phyloP scores from a whole-genome alignment of 106 monocot genomes.

The Allium cepa region DNA sequence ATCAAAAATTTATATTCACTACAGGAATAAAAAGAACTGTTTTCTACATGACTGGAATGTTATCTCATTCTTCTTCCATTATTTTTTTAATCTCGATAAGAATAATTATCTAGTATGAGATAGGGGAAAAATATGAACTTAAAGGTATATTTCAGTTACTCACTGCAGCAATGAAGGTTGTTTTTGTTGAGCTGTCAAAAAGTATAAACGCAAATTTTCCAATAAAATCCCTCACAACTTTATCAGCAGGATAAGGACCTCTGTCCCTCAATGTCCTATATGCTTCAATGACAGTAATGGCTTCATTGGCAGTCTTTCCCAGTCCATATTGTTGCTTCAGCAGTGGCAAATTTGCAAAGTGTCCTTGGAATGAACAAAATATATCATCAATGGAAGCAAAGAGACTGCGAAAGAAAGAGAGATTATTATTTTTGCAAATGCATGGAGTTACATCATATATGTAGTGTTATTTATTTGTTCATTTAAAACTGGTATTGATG shows the following conservation, averaged over 20 bases:
- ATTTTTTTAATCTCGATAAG: no score
- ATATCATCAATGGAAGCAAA: conserved; percentile 70
- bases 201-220: conserved; percentile 85
- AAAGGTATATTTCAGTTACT: conserved; percentile 13
- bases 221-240: conserved; percentile 67
- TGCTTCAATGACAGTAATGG: conserved; percentile 70
- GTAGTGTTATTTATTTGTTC: no score
- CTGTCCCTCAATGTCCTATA: conserved; percentile 83
- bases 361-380: conserved; percentile 83
- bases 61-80: no score
- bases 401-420: conserved; percentile 29
- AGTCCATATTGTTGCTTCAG: conserved; percentile 88
- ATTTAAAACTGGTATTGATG: no score
- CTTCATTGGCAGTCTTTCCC: conserved; percentile 68
- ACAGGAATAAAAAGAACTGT: no score
- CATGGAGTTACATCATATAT: no score
- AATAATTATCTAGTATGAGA: no score
- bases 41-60: no score
- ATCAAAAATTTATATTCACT: no score
- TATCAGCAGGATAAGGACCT: conserved; percentile 82
- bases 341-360: conserved; percentile 48
- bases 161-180: conserved; percentile 66
- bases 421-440: no score
- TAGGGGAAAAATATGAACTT: neutral
- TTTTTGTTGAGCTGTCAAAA: conserved; percentile 49